Percentiles rank a stretch among this genome's conserved stretches.
Evolutionary conservation across 208 protist genomes (phyloP).

Genomic region (Novymonas esmeraldas): DNA sequence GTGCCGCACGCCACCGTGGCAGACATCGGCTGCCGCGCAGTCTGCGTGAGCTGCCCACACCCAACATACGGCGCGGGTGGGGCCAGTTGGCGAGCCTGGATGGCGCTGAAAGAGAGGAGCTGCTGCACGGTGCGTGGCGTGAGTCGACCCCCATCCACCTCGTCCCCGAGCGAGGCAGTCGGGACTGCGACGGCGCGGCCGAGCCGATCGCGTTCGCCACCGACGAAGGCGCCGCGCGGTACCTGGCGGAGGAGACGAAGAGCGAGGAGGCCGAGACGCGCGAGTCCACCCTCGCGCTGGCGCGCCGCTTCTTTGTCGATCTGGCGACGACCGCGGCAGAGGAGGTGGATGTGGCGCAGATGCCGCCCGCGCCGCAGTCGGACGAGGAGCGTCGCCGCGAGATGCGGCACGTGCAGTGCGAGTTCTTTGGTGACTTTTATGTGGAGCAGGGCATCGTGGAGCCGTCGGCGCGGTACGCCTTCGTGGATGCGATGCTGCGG

Average conservation of each 20-base stretch:
- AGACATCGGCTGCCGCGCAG: constrained; percentile 18
- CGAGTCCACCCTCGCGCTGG: constrained; percentile 54
- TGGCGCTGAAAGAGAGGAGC: constrained; percentile 40
- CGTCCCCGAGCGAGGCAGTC: constrained; percentile 36
- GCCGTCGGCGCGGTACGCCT: constrained; percentile 33
- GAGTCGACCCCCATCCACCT: constrained; percentile 45
- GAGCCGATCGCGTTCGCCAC: constrained; percentile 45
- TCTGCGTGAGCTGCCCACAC: constrained; percentile 33
- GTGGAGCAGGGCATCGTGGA: constrained; percentile 54
- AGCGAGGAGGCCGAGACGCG: constrained; percentile 39
- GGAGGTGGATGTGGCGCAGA: constrained; percentile 50
- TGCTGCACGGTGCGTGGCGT: constrained; percentile 61
- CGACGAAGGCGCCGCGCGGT: constrained; percentile 63
- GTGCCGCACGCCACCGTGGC: constrained; percentile 17
- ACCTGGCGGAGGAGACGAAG: constrained; percentile 48
- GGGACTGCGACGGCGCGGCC: constrained; percentile 48
- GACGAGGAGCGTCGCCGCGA: constrained; percentile 68
- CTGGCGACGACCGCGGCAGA: constrained; percentile 58
- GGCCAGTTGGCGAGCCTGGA: constrained; percentile 40
- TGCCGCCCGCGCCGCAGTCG: constrained; percentile 30
- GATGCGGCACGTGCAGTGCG: constrained; percentile 51
- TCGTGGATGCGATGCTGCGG: constrained; percentile 64
- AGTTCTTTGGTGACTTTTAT: constrained; percentile 85
- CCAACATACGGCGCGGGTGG: constrained; percentile 37
- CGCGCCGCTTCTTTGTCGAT: constrained; percentile 68